These are phyloP conservation scores for Monilinia polystroma DNA, from an alignment of 2,329 filamentous ascomycete species.

Conservation along the genomic window DNA sequence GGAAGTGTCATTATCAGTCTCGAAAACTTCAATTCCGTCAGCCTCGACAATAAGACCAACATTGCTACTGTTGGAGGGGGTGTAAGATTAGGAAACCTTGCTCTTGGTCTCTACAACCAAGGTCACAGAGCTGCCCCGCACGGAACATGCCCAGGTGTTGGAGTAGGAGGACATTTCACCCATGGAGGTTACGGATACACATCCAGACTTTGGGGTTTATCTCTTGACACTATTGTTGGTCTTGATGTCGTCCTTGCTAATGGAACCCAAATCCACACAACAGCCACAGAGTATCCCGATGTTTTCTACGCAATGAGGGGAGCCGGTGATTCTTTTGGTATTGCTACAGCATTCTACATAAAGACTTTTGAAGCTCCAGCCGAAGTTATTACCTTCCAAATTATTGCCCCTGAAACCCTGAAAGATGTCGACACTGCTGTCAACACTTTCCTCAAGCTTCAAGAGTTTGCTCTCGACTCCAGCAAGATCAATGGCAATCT, in stretches of 20 bases:
- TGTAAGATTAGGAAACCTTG: conserved; percentile 47
- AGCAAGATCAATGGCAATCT: conserved; percentile 42
- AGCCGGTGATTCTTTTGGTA: conserved; percentile 42
- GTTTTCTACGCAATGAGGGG: conserved; percentile 42
- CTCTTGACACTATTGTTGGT: conserved; percentile 51
- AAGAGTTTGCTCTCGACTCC: conserved; percentile 11
- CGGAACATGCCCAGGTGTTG: conserved; percentile 48
- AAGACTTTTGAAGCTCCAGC: conserved; percentile 42
- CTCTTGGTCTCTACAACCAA: conserved; percentile 41
- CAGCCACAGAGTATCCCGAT: conserved; percentile 33
- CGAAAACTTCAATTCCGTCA: conserved; percentile 51
- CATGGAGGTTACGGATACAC: conserved; percentile 49
- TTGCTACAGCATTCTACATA: conserved; percentile 39
- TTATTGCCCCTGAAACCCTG: conserved; percentile 25
- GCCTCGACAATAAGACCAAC: conserved; percentile 46
- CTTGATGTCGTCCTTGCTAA: conserved; percentile 48
- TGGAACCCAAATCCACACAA: conserved; percentile 36
- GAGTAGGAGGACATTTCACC: conserved; percentile 48
- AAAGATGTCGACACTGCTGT: conserved; percentile 23
- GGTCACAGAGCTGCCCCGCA: conserved; percentile 45
- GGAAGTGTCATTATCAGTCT: conserved; percentile 56
- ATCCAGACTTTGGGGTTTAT: conserved; percentile 51
- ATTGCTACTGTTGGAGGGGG: conserved; percentile 44
- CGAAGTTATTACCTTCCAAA: conserved; percentile 32
- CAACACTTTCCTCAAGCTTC: conserved; percentile 21